Percentiles rank a stretch among this genome's conserved stretches.
Conservation (phyloP, 257 asterid species). For the Echium plantagineum region DNA sequence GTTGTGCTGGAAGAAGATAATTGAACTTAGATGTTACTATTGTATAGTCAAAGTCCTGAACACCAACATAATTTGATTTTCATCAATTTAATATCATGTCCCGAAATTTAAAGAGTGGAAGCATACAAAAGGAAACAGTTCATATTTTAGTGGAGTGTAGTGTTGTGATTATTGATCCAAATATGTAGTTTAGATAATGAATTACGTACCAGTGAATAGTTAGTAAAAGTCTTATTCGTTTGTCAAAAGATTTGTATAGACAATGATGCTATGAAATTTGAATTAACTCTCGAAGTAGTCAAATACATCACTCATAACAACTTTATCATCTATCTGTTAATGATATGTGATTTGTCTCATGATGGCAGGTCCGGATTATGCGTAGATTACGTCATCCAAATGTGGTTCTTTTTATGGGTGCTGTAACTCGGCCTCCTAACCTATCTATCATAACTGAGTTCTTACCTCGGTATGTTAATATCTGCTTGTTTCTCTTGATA, state of each 20-base stretch:
- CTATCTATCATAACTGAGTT: constrained; percentile 92
- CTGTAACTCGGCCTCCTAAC: constrained; percentile 96
- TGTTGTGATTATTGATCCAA: too few relatives aligned
- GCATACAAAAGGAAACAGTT: too few relatives aligned
- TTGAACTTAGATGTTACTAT: neutral
- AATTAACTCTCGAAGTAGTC: neutral
- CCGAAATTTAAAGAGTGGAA: too few relatives aligned
- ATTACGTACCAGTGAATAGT: neutral
- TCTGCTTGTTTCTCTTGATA: constrained; percentile 4
- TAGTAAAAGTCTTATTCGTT: neutral
- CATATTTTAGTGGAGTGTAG: too few relatives aligned
- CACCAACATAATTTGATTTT: neutral
- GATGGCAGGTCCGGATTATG: constrained; percentile 86
- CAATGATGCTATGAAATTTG: neutral
- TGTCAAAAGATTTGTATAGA: neutral
- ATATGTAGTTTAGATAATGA: too few relatives aligned
- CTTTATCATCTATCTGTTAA: neutral
- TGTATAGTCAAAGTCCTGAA: neutral
- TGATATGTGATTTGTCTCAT: constrained; percentile 10
- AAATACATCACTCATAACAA: neutral
- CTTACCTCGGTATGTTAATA: constrained; percentile 67
- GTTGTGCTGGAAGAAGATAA: neutral
- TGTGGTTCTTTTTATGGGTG: constrained; percentile 98
- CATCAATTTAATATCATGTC: too few relatives aligned
- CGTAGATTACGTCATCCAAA: constrained; percentile 96